phyloP scores from a whole-genome alignment of 1,139 yeast genomes.

The Taphrina communis region DNA sequence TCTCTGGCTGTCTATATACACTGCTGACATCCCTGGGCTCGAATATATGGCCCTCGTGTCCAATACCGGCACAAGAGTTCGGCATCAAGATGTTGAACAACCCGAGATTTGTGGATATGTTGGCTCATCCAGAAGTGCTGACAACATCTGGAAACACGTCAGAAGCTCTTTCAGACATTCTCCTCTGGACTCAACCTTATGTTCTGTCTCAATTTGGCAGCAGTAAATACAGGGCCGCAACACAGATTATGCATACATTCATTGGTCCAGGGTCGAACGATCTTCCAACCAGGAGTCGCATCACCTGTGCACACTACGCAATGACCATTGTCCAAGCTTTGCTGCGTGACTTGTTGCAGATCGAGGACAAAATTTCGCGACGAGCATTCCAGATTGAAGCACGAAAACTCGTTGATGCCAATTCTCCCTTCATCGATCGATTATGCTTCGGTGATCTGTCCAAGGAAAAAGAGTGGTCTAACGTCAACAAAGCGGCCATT shows the following conservation, averaged over 20 bases:
- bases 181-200: constrained; percentile 26
- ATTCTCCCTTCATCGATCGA: background rate
- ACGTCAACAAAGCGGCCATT: constrained; percentile 2
- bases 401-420: constrained; percentile 25
- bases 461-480: background rate
- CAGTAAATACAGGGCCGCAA: constrained; percentile 21
- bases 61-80: constrained; percentile 39
- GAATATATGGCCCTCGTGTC: constrained; percentile 45
- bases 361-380: constrained; percentile 16
- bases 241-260: constrained; percentile 14
- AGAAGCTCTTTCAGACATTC: constrained; percentile 1
- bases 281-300: constrained; percentile 20
- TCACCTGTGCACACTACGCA: constrained; percentile 17
- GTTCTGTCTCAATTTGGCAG: constrained; percentile 29
- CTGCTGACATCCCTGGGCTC: constrained; percentile 43
- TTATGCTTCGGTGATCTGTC: constrained; percentile 12
- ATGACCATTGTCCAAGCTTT: constrained; percentile 15
- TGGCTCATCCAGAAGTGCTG: constrained; percentile 32
- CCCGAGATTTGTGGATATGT: constrained; percentile 23
- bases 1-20: constrained; percentile 43
- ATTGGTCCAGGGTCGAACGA: background rate
- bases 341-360: constrained; percentile 7
- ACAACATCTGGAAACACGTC: background rate
- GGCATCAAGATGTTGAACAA: constrained; percentile 25
- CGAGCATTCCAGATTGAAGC: constrained; percentile 26